A percentile compares a stretch with the other conserved stretches of the same genome.
These are phyloP conservation scores for Nowakowskiella sp. DNA, from an alignment of 192 early-diverging fungal genomes.

Conservation along the genomic window DNA sequence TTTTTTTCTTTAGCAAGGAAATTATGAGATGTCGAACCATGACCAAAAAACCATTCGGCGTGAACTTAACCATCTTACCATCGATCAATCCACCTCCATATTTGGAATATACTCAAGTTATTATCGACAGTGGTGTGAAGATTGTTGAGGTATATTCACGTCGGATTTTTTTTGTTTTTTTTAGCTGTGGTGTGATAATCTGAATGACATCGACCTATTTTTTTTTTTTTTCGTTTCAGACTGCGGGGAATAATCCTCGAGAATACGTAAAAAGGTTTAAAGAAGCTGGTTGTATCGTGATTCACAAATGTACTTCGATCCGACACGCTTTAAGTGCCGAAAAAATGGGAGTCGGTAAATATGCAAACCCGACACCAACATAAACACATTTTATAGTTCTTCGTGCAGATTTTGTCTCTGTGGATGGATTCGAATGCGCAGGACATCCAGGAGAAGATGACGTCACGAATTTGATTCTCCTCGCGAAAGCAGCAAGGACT, in stretches of 20 bases:
- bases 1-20: constrained; percentile 41
- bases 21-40: constrained; percentile 63
- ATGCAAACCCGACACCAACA: no score
- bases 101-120: constrained; percentile 58
- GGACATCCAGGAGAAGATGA: constrained; percentile 82
- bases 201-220: background rate
- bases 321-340: constrained; percentile 62
- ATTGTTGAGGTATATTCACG: constrained; percentile 49
- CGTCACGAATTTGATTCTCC: constrained; percentile 59
- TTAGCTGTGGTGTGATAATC: background rate
- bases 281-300: constrained; percentile 57
- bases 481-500: constrained; percentile 60
- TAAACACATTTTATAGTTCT: no score
- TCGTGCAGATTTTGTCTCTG: constrained; percentile 64
- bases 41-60: constrained; percentile 74
- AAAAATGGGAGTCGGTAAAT: constrained; percentile 24
- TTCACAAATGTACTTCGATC: constrained; percentile 76
- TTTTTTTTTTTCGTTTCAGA: no score
- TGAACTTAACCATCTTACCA: constrained; percentile 73
- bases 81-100: constrained; percentile 77
- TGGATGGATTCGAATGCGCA: constrained; percentile 80
- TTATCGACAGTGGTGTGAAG: constrained; percentile 70
- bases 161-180: background rate
- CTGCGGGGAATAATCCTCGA: constrained; percentile 77
- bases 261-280: constrained; percentile 67